Conservation (phyloP, 1,284 basidiomycete species). For the Ustilago tritici region DNA sequence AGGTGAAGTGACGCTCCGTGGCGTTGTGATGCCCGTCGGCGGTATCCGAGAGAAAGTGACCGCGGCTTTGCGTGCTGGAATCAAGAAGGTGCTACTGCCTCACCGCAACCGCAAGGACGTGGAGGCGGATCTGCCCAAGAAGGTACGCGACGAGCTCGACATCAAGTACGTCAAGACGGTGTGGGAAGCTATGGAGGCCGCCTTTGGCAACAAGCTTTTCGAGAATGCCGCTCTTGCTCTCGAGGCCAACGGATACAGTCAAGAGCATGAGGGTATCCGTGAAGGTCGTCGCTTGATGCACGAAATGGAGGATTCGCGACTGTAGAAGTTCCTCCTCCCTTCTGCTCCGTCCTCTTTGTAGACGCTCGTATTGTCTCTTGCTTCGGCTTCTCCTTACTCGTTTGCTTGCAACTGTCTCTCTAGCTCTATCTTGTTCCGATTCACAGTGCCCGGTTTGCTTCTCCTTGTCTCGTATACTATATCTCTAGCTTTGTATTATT, state of each 20-base stretch:
- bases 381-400: background rate
- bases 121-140: conserved; percentile 81
- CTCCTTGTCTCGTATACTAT: background rate
- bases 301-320: conserved; percentile 46
- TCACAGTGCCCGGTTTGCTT: background rate
- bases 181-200: conserved; percentile 82
- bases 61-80: conserved; percentile 77
- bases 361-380: background rate
- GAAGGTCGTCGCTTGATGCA: conserved; percentile 57
- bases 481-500: background rate
- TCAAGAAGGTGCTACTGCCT: conserved; percentile 84
- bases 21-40: conserved; percentile 66
- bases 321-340: conserved; percentile 12
- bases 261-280: conserved; percentile 59
- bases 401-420: background rate
- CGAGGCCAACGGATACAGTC: conserved; percentile 41
- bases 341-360: background rate
- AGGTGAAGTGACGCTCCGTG: conserved; percentile 66
- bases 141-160: conserved; percentile 79
- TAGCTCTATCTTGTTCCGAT: background rate
- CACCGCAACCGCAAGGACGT: conserved; percentile 85
- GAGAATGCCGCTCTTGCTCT: conserved; percentile 55
- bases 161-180: conserved; percentile 83
- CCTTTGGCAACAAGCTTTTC: conserved; percentile 57
- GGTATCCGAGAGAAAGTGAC: conserved; percentile 68